A percentile compares a stretch with the other conserved stretches of the same genome.
Conservation (phyloP, 75 land plant species). For the Picea sitchensis region DNA sequence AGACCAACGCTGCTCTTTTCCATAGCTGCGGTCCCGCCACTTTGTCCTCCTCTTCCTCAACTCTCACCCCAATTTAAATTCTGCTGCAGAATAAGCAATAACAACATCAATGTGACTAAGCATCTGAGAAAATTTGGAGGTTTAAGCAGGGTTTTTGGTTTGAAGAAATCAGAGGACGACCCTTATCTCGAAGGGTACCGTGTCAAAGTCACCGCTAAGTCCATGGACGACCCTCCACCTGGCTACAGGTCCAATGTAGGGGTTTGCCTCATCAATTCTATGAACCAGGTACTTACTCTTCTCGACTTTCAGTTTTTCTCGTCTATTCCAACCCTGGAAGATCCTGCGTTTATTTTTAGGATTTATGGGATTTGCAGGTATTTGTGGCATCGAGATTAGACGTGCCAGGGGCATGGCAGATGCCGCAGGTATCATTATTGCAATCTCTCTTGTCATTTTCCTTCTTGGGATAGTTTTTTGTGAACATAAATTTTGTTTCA, state of each 20-base stretch:
- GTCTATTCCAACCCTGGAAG: background rate
- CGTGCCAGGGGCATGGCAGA: slow-evolving; percentile 92
- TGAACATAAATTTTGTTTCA: background rate
- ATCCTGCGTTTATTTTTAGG: background rate
- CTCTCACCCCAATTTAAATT: background rate
- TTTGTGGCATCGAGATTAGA: slow-evolving; percentile 84
- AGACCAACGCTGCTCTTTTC: background rate
- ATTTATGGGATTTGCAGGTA: slow-evolving; percentile 35
- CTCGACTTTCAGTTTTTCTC: background rate
- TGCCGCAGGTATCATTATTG: slow-evolving; percentile 68
- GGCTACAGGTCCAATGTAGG: slow-evolving; percentile 54
- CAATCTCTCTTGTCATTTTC: too few relatives aligned
- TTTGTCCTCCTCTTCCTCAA: background rate
- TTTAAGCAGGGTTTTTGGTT: background rate
- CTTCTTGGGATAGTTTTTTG: too few relatives aligned
- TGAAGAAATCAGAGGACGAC: background rate
- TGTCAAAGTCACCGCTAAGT: background rate
- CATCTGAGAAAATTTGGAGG: background rate
- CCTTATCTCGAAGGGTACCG: background rate
- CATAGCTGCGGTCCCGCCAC: slow-evolving; percentile 2
- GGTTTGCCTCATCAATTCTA: slow-evolving; percentile 42
- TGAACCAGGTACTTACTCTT: slow-evolving; percentile 27
- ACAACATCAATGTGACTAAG: background rate
- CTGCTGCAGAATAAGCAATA: background rate
- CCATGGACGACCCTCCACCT: slow-evolving; percentile 26